Percentiles rank a stretch among this genome's conserved stretches.
Evolutionary conservation across 306 rosid species (phyloP).

Genomic region (Carpinus fangiana): DNA sequence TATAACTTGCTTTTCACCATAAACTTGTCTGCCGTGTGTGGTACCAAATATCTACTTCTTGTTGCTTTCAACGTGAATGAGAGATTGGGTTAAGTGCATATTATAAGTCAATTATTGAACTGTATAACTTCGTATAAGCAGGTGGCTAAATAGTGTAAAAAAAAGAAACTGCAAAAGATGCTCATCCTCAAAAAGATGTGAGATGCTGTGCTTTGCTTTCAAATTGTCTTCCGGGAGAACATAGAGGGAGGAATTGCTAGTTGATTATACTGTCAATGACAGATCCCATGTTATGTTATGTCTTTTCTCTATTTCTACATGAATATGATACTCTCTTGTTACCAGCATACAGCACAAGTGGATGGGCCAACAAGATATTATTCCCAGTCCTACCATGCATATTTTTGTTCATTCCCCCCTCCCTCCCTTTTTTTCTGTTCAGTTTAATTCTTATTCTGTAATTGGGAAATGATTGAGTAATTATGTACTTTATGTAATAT

Average conservation of each 20-base stretch:
- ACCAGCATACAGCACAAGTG: not conserved
- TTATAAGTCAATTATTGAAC: not conserved
- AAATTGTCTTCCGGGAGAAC: constrained; percentile 5
- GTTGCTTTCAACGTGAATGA: not conserved
- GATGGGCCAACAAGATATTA: too few relatives aligned
- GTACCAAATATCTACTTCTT: not conserved
- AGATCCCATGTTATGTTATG: not conserved
- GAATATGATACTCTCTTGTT: not conserved
- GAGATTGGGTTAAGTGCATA: not conserved
- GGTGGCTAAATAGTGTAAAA: not conserved
- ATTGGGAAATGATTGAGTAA: not conserved
- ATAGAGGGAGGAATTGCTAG: not conserved
- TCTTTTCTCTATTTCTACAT: not conserved
- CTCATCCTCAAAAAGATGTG: not conserved
- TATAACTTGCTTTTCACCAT: not conserved
- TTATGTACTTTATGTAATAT: not conserved
- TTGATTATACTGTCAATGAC: not conserved
- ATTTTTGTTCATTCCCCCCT: not conserved
- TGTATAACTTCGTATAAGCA: not conserved
- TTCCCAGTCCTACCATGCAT: not conserved
- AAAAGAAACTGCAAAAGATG: not conserved
- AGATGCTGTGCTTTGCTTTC: not conserved
- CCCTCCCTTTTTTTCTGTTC: not conserved
- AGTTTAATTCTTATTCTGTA: not conserved
- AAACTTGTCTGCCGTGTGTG: not conserved